phyloP scores from a whole-genome alignment of 192 early-diverging fungal genomes.

The Haplosporangium gracile region DNA sequence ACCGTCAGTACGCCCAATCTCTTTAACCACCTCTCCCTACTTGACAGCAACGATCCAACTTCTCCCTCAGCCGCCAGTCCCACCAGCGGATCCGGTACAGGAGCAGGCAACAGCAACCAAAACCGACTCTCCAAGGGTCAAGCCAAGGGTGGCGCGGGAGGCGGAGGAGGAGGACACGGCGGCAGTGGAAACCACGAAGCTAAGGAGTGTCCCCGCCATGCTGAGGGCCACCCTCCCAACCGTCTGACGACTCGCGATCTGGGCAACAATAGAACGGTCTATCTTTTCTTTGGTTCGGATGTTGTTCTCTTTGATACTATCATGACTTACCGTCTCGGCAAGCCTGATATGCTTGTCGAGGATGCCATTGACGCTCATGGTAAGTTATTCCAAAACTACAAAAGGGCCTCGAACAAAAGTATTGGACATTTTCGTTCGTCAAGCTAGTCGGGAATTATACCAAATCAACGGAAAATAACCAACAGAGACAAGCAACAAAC shows the following conservation, averaged over 20 bases:
- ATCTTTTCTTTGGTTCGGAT: constrained; percentile 51
- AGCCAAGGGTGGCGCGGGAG: not conserved
- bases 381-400: not conserved
- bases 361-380: constrained; percentile 52
- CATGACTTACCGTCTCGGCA: constrained; percentile 24
- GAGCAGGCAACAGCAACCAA: not conserved
- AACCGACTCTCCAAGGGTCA: not conserved
- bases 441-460: not conserved
- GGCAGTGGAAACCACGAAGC: not conserved
- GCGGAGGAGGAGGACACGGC: constrained; percentile 11
- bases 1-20: not conserved
- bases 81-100: not conserved
- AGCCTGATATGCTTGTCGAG: constrained; percentile 38
- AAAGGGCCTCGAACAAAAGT: no score
- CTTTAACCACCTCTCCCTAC: constrained; percentile 19
- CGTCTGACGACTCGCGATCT: constrained; percentile 24
- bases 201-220: constrained; percentile 44
- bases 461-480: not conserved
- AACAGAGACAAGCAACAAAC: not conserved
- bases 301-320: constrained; percentile 45
- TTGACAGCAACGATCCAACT: not conserved
- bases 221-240: constrained; percentile 35
- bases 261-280: constrained; percentile 26
- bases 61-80: not conserved
- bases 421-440: not conserved